These are phyloP conservation scores for Aspergillus aculeatus DNA, from an alignment of 2,329 filamentous ascomycete genomes.

Conservation along the genomic window DNA sequence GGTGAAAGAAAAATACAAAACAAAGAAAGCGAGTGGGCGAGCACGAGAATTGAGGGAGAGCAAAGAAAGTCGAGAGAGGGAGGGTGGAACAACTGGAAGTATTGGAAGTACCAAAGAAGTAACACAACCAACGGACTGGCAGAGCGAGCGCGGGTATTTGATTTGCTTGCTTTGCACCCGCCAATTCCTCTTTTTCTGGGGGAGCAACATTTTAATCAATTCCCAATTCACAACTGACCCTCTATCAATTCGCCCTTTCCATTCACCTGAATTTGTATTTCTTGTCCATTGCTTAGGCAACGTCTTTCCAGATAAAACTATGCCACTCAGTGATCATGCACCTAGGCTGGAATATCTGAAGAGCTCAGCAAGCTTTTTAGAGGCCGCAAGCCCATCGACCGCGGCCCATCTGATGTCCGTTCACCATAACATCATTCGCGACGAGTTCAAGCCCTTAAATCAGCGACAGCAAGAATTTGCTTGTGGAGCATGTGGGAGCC, in stretches of 20 bases:
- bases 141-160: neutral
- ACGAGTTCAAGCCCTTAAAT: conserved; percentile 35
- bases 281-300: neutral
- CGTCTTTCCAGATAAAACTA: conserved; percentile 2
- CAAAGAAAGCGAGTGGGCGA: neutral
- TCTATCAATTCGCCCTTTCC: neutral
- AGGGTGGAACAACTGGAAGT: neutral
- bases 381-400: conserved; percentile 38
- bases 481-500: conserved; percentile 43
- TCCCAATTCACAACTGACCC: neutral
- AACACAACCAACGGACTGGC: neutral
- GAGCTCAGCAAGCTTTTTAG: conserved; percentile 35
- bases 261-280: neutral
- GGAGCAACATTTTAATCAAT: too few relatives aligned
- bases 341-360: conserved; percentile 38
- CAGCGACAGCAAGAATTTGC: conserved; percentile 31
- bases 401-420: conserved; percentile 39
- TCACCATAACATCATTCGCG: conserved; percentile 38
- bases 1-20: neutral
- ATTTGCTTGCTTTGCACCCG: conserved; percentile 2
- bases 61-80: neutral
- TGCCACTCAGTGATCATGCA: conserved; percentile 25
- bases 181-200: neutral
- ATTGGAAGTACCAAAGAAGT: neutral
- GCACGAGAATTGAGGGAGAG: neutral